Percentiles rank a stretch among this genome's conserved stretches.
Conservation (phyloP, 2,329 filamentous ascomycete species). For the Cercospora nicotianae region DNA sequence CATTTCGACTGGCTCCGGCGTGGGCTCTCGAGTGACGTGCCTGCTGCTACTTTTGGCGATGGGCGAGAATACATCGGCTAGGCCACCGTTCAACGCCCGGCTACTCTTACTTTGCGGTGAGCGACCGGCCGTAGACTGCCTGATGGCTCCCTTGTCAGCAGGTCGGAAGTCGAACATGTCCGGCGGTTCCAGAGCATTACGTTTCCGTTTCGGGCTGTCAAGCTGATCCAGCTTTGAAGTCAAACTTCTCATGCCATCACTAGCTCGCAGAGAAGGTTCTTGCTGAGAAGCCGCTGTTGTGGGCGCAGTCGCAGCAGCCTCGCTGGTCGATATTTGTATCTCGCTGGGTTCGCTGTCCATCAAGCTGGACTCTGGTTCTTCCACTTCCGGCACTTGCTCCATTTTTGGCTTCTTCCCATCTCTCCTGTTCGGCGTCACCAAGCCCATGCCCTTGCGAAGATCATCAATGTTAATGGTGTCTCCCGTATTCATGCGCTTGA, state of each 20-base stretch:
- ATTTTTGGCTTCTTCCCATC: constrained; percentile 10
- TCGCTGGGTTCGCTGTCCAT: constrained; percentile 34
- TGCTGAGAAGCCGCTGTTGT: neutral
- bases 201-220: constrained; percentile 33
- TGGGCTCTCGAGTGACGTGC: neutral
- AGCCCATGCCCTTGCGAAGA: constrained; percentile 60
- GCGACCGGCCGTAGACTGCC: constrained; percentile 1
- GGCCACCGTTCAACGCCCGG: neutral
- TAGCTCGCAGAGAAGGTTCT: constrained; percentile 3
- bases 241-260: constrained; percentile 14
- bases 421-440: constrained; percentile 47
- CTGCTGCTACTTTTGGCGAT: constrained; percentile 17
- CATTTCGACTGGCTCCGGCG: constrained; percentile 10
- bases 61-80: constrained; percentile 8
- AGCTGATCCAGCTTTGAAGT: constrained; percentile 7
- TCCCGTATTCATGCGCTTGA: constrained; percentile 73
- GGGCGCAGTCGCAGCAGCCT: neutral
- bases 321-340: constrained; percentile 22
- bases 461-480: constrained; percentile 64
- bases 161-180: constrained; percentile 40
- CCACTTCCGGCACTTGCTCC: constrained; percentile 32
- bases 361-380: constrained; percentile 26
- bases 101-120: constrained; percentile 4
- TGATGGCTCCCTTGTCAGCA: neutral
- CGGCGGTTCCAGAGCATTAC: constrained; percentile 38